Conservation (phyloP, 768 basidiomycete genomes). For the Hortiboletus campestris region DNA sequence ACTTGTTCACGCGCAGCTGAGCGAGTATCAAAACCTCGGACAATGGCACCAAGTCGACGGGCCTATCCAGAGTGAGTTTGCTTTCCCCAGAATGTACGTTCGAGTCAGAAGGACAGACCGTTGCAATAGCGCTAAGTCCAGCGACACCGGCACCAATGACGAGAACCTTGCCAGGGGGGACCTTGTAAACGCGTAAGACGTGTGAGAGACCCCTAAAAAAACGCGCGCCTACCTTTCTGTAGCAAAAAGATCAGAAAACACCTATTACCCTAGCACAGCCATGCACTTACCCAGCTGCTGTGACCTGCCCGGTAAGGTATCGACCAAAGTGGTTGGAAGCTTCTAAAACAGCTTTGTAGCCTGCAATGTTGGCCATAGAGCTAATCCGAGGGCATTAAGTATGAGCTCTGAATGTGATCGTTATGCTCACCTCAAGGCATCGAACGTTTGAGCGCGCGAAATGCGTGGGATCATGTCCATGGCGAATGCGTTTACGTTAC, state of each 20-base stretch:
- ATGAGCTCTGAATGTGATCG: not conserved
- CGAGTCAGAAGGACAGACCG: slow-evolving; percentile 42
- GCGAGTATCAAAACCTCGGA: slow-evolving; percentile 85
- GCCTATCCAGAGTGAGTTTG: slow-evolving; percentile 45
- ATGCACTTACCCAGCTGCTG: slow-evolving; percentile 74
- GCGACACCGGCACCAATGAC: slow-evolving; percentile 90
- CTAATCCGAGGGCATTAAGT: slow-evolving; percentile 35
- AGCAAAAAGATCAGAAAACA: slow-evolving; percentile 7
- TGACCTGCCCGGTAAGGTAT: slow-evolving; percentile 88
- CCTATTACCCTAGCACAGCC: slow-evolving; percentile 1
- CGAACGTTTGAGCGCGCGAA: slow-evolving; percentile 86
- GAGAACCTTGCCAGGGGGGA: slow-evolving; percentile 83
- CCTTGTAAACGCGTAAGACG: slow-evolving; percentile 42
- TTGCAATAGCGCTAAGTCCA: slow-evolving; percentile 84
- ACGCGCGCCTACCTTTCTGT: slow-evolving; percentile 41
- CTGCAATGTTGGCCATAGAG: slow-evolving; percentile 94
- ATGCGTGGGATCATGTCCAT: slow-evolving; percentile 95
- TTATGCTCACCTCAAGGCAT: slow-evolving; percentile 68
- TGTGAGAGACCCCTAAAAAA: not conserved
- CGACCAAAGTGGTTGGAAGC: slow-evolving; percentile 88
- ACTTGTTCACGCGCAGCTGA: slow-evolving; percentile 86
- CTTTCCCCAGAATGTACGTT: not conserved
- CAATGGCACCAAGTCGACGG: slow-evolving; percentile 80
- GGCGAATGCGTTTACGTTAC: slow-evolving; percentile 71
- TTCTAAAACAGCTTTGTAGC: slow-evolving; percentile 89